Evolutionary conservation across 2,329 filamentous ascomycete species (phyloP), one percentile per base, ranked within the genome.

Genomic region (Sarocladium brachiariae): DNA sequence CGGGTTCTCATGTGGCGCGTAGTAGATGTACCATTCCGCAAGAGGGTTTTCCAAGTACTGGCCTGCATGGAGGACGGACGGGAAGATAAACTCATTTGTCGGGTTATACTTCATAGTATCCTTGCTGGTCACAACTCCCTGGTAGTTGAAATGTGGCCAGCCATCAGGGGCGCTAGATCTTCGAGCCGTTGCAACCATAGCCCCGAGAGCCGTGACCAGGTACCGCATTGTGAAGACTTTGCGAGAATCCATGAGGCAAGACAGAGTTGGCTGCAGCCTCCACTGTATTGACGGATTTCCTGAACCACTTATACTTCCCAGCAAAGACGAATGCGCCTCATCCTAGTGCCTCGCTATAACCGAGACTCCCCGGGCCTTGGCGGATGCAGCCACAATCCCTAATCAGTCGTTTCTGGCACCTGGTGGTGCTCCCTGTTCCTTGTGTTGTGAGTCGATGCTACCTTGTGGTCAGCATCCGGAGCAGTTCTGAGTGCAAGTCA

Each of bases 81-180:
- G 59, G 9, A 61, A 61, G 39, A 61, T 61, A 39, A 57, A 60
- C 25, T 61, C 59, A 27, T 60, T 56, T 6, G 59, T 61, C 2
- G 58, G 58, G 3, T 61, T 61, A 49, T 60, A 61, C 13, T 54
- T 47, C 10, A 58, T 50, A 9, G 50, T 53, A 8, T 31, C 34
- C 31, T 58, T 61, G 43, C 59, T 13, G 13, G 58, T 61, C 4
- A 61, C 37, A 2, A 53, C 49, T 7, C 59, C 59, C 41, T 61
- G 51, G 18, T 55, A 56, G 25, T 41, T 51, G 19, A 60, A 61
- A 2, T 47, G 38, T 4, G 59, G 59, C 59, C 59, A 61, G 1
- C 54, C 53, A 11, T 31, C 27, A 7, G 58, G 59, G 14, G 35
- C 41, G 6, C 47, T 30, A 13, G 47, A 33, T n/a, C 48, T 50